Conservation (phyloP, 768 basidiomycete genomes). For the Hydnomerulius pinastri region DNA sequence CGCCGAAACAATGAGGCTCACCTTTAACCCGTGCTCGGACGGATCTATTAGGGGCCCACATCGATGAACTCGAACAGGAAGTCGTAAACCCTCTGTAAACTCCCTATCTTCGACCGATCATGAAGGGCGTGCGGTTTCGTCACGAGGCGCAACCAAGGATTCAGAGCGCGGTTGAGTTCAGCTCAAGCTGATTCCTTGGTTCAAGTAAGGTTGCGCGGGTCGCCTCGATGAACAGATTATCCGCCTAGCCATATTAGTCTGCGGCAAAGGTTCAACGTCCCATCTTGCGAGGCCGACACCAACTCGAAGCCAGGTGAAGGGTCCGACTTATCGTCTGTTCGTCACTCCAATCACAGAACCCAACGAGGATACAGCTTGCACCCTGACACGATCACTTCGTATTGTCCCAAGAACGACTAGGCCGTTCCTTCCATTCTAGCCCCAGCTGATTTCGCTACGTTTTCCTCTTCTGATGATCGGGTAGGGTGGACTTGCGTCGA, state of each 20-base stretch:
- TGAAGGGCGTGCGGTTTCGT: background rate
- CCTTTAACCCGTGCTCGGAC: constrained; percentile 9
- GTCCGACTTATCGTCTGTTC: no score
- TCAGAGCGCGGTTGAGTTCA: background rate
- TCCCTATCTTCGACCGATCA: background rate
- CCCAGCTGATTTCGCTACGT: background rate
- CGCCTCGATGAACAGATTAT: background rate
- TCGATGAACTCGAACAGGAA: background rate
- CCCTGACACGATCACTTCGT: background rate
- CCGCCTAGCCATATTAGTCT: no score
- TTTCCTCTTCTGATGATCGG: background rate
- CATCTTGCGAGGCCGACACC: no score
- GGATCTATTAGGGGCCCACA: constrained; percentile 12
- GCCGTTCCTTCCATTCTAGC: background rate
- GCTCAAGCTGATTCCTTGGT: background rate
- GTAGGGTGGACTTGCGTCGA: background rate
- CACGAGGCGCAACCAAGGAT: background rate
- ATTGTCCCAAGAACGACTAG: background rate
- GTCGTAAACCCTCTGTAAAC: background rate
- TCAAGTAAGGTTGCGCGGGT: background rate
- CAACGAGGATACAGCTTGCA: no score
- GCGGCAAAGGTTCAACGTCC: no score
- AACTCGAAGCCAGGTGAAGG: no score
- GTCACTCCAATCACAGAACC: no score
- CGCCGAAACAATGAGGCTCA: constrained; percentile 5